phyloP scores from a whole-genome alignment of 495 filamentous ascomycete genomes.

The Penicillium cosmopolitanum region DNA sequence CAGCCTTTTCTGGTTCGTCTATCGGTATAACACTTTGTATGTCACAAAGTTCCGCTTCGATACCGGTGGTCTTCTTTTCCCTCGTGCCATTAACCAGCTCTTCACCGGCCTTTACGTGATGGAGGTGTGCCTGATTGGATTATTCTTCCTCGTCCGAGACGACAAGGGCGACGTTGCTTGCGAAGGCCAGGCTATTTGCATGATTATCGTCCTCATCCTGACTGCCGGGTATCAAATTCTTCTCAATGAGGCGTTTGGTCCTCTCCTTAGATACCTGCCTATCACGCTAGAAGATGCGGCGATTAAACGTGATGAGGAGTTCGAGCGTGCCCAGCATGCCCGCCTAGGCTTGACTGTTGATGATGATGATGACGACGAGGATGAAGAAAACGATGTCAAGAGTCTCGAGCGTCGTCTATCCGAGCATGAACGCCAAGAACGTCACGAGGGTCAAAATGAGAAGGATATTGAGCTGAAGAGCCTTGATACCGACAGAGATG shows the following conservation, averaged over 20 bases:
- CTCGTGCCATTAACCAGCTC: slow-evolving; percentile 91
- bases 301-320: slow-evolving; percentile 84
- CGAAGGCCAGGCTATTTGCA: slow-evolving; percentile 83
- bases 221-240: slow-evolving; percentile 83
- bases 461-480: slow-evolving; percentile 66
- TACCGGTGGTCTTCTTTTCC: slow-evolving; percentile 92
- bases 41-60: slow-evolving; percentile 90
- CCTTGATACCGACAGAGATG: slow-evolving; percentile 42
- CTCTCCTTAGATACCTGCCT: slow-evolving; percentile 85
- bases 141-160: slow-evolving; percentile 85
- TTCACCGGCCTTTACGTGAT: slow-evolving; percentile 95
- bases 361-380: slow-evolving; percentile 39
- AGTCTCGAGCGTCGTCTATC: slow-evolving; percentile 52
- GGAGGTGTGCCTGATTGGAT: slow-evolving; percentile 86
- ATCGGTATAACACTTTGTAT: slow-evolving; percentile 96
- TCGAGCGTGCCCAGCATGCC: slow-evolving; percentile 74
- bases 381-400: slow-evolving; percentile 32
- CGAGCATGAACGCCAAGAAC: slow-evolving; percentile 40
- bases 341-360: slow-evolving; percentile 54
- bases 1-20: slow-evolving; percentile 90
- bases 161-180: slow-evolving; percentile 61
- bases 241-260: slow-evolving; percentile 83
- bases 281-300: slow-evolving; percentile 97
- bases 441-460: slow-evolving; percentile 39
- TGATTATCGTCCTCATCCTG: slow-evolving; percentile 73